phyloP scores from a whole-genome alignment of 345 rosid genomes.

The Eucalyptus sp. region DNA sequence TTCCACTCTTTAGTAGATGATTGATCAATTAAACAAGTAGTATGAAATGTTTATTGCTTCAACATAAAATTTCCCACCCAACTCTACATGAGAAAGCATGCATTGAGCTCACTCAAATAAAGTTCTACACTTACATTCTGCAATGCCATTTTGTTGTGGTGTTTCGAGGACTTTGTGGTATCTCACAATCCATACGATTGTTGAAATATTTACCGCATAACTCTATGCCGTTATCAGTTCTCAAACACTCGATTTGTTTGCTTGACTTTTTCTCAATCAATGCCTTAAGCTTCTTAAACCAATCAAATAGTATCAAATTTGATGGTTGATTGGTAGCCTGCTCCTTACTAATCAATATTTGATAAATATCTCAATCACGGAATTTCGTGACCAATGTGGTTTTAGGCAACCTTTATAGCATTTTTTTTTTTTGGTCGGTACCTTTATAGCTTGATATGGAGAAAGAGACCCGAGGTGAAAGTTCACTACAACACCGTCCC shows the following conservation, averaged over 20 bases:
- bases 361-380: not conserved
- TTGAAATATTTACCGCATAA: not conserved
- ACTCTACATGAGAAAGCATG: too few species aligned
- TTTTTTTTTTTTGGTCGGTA: too few species aligned
- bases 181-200: not conserved
- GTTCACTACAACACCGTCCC: fast-evolving
- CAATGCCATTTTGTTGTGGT: fast-evolving
- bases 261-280: not conserved
- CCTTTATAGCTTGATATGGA: not conserved
- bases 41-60: not conserved
- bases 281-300: not conserved
- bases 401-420: not conserved
- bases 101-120: not conserved
- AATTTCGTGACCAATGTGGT: too few species aligned
- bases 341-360: not conserved
- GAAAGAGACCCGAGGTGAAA: not conserved
- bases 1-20: too few species aligned
- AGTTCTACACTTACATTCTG: fast-evolving
- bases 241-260: not conserved
- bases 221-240: fast-evolving
- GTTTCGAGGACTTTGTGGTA: fast-evolving
- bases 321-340: not conserved
- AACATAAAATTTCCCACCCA: not conserved
- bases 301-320: not conserved
- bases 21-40: not conserved